Evolutionary conservation across 768 basidiomycete species (phyloP).

Genomic region (Mycena floridula): DNA sequence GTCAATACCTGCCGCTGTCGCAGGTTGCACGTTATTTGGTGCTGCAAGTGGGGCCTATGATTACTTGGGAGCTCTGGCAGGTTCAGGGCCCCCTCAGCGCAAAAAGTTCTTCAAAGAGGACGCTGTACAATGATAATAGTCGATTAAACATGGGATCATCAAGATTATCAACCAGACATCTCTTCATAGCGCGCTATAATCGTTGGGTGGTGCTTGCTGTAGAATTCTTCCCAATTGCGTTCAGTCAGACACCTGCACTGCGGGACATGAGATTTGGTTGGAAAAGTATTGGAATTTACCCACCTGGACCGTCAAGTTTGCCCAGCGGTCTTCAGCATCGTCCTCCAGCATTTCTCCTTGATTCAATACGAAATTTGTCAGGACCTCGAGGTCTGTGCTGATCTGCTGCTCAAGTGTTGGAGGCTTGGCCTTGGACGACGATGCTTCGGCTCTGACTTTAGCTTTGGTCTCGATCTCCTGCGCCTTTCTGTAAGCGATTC

Average conservation of each 20-base stretch:
- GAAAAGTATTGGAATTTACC: constrained; percentile 7
- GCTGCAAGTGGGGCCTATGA: constrained; percentile 76
- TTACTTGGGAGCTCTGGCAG: constrained; percentile 38
- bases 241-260: background rate
- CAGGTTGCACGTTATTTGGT: constrained; percentile 73
- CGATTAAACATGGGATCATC: background rate
- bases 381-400: constrained; percentile 33
- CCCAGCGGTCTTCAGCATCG: constrained; percentile 46
- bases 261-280: background rate
- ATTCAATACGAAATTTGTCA: constrained; percentile 51
- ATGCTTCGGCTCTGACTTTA: background rate
- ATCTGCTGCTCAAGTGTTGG: constrained; percentile 4
- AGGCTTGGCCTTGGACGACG: background rate
- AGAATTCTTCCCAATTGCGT: background rate
- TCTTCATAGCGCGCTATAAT: background rate
- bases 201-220: background rate
- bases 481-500: constrained; percentile 44
- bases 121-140: background rate
- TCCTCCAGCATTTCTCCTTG: constrained; percentile 27
- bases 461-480: background rate
- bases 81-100: constrained; percentile 48
- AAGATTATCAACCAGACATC: background rate
- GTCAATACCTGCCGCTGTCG: constrained; percentile 78
- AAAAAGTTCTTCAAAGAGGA: constrained; percentile 78
- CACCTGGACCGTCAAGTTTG: constrained; percentile 40